A percentile compares a stretch with the other conserved stretches of the same genome.
Conservation (phyloP, 805 yeast genomes). For the Yarrowia keelungensis region DNA sequence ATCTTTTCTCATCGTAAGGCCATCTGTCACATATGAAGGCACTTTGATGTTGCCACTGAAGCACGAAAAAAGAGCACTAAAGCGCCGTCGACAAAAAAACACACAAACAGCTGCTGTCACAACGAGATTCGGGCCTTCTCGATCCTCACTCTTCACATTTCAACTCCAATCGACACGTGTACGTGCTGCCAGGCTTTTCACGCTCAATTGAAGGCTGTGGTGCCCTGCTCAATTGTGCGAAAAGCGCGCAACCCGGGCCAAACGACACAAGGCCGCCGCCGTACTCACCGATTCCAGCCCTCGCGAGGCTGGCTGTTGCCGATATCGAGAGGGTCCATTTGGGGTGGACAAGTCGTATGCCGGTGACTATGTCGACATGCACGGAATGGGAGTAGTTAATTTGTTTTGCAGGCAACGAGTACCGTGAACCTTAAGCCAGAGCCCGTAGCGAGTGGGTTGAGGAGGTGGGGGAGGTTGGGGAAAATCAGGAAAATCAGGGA, state of each 20-base stretch:
- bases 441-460: background rate
- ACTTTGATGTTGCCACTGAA: no score
- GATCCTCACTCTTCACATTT: background rate
- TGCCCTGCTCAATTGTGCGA: background rate
- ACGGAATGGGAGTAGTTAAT: constrained; percentile 34
- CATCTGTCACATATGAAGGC: no score
- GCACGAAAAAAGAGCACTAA: no score
- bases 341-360: constrained; percentile 25
- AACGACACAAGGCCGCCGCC: background rate
- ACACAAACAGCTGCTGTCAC: background rate
- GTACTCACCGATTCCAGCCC: constrained; percentile 38
- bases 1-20: no score
- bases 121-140: background rate
- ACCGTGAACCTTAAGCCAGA: constrained; percentile 26
- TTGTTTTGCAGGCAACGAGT: constrained; percentile 35
- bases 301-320: constrained; percentile 37
- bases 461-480: background rate
- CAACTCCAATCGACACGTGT: constrained; percentile 2
- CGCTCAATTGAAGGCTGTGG: no score
- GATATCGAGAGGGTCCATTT: constrained; percentile 36
- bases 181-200: no score
- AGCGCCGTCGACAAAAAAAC: no score
- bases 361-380: constrained; percentile 37
- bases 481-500: no score
- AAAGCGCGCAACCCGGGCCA: background rate